Evolutionary conservation across 495 filamentous ascomycete species (phyloP).

Genomic region (Aspergillus olivimuriae): DNA sequence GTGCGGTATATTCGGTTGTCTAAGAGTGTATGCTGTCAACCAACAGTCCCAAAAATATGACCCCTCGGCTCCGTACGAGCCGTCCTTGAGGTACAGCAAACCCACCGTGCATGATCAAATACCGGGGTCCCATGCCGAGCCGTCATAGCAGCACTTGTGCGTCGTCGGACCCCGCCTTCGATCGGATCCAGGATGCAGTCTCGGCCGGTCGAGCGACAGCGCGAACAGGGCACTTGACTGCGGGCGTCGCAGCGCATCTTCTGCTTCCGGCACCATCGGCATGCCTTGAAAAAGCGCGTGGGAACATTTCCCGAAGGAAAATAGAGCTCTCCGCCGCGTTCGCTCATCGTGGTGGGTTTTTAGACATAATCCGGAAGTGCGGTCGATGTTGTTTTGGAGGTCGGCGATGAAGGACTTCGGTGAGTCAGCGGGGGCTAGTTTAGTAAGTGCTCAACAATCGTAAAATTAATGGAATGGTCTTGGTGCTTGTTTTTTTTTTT

Average conservation of each 20-base stretch:
- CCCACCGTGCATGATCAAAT: neutral
- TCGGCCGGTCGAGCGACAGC: constrained; percentile 31
- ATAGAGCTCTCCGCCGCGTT: constrained; percentile 24
- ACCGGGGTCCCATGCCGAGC: constrained; percentile 18
- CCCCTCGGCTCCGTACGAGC: constrained; percentile 12
- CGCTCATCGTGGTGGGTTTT: neutral
- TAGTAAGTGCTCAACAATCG: too few species aligned
- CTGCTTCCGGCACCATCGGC: constrained; percentile 35
- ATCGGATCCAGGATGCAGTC: constrained; percentile 39
- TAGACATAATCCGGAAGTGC: neutral
- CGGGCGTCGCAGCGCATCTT: constrained; percentile 42
- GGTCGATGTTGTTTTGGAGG: too few species aligned
- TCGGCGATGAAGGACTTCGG: too few species aligned
- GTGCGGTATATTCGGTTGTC: too few species aligned
- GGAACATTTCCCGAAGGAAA: constrained; percentile 31
- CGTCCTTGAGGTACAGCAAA: neutral
- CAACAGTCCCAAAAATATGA: too few species aligned
- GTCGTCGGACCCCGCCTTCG: constrained; percentile 22
- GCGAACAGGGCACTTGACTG: constrained; percentile 35
- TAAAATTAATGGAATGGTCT: too few species aligned
- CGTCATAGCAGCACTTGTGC: too few species aligned
- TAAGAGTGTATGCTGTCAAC: too few species aligned
- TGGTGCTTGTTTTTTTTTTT: too few species aligned
- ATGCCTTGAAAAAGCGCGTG: constrained; percentile 37
- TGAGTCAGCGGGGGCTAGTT: too few species aligned